Conservation (phyloP, 2,329 filamentous ascomycete species). For the Stachybotrys echinatus region DNA sequence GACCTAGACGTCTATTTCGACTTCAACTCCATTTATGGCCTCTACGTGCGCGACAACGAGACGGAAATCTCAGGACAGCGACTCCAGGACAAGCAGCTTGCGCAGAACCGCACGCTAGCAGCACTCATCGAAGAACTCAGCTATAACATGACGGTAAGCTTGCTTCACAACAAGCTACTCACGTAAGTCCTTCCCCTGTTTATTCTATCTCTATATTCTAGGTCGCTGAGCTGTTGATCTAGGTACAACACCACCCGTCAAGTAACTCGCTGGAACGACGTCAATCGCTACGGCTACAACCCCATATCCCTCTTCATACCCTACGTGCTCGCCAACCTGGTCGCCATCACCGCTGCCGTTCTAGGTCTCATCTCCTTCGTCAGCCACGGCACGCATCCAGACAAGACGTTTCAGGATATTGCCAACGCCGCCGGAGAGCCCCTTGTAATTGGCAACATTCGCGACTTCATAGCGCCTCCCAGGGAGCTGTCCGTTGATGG, state of each 20-base stretch:
- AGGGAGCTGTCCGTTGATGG: background rate
- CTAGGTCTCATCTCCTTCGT: slow-evolving; percentile 5
- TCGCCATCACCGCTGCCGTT: background rate
- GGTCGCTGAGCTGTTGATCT: background rate
- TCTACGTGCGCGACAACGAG: slow-evolving; percentile 4
- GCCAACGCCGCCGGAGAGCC: slow-evolving; percentile 5
- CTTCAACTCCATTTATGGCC: slow-evolving; percentile 2
- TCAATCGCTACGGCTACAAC: slow-evolving; percentile 2
- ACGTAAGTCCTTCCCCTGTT: slow-evolving; percentile 1
- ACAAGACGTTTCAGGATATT: slow-evolving; percentile 5
- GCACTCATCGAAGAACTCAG: slow-evolving; percentile 4
- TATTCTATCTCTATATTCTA: background rate
- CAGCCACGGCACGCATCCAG: background rate
- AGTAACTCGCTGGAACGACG: slow-evolving; percentile 5
- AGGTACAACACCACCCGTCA: slow-evolving; percentile 1
- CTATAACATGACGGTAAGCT: slow-evolving; percentile 4
- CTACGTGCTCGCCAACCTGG: slow-evolving; percentile 2
- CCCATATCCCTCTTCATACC: slow-evolving; percentile 3
- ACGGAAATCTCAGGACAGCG: background rate
- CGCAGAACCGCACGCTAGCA: slow-evolving; percentile 2
- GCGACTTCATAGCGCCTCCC: background rate
- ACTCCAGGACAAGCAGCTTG: slow-evolving; percentile 4
- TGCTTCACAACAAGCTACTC: slow-evolving; percentile 4
- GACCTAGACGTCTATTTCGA: slow-evolving; percentile 5
- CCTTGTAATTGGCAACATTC: slow-evolving; percentile 1